Evolutionary conservation across 2,329 filamentous ascomycete genomes (phyloP), one percentile per base, ranked within the genome.

Genomic region (Aschersonia sp.): DNA sequence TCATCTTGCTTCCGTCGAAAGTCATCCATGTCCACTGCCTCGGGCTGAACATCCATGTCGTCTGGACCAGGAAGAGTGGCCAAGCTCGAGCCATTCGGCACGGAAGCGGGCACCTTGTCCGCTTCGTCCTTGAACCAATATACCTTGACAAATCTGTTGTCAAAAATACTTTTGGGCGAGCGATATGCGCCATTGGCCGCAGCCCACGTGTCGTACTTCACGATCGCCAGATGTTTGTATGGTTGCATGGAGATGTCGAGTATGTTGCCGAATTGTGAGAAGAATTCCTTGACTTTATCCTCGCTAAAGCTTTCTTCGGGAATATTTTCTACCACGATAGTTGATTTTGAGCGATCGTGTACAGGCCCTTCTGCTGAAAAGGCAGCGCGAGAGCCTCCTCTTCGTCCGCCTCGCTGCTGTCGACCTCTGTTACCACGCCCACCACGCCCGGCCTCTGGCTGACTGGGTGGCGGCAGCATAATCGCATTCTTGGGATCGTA

Each of bases 91-190:
- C 59, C 61, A 44, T 62, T 64, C 32, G 47, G 56, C 52, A 50
- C 48, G 2, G 61, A 58, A 9, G 63, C 51, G 3, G 57, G 58
- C 42, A 55, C 10, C 4, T 44, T 46, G 20, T 71, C 66, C 12
- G 65, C 63, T 30, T 74, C 71, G 5, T 75, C 73, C 55, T 78
- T 82, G 58, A 79, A 74, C 85, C 85, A 91, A 56, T 83, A 89
- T 0, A 91, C 82, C 56, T 88, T 89, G 45, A 92, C 86, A 55
- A 92, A 92, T 9, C 86, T 74, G 55, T 91, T 92, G 56, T 89
- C 84, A 58, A 91, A 92, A 43, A 92, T 82, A 44, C 81, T 82
- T 58, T 88, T 88, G 0, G 86, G 85, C 6, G 83, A 89, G 44
- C 75, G 74, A 60, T 86, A 88, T 2, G 86, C 86, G 12, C 76